These are phyloP conservation scores for Bisporella sp. DNA, from an alignment of 2,329 filamentous ascomycete genomes.

Conservation along the genomic window DNA sequence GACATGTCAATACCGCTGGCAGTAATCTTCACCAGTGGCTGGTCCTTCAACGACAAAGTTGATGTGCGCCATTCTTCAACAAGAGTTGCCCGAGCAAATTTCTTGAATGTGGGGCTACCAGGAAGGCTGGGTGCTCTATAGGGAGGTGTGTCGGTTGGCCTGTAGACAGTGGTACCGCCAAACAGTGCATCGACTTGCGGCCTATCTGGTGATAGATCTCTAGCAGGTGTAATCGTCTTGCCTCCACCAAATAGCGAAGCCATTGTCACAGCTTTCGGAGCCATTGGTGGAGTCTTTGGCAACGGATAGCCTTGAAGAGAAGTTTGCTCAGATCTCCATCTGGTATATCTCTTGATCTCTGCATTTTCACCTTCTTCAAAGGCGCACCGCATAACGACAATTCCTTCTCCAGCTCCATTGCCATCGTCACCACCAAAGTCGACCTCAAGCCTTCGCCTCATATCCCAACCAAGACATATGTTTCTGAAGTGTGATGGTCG, in stretches of 20 bases:
- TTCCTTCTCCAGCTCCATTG: conserved; percentile 66
- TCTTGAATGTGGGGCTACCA: conserved; percentile 12
- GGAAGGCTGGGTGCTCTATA: conserved; percentile 20
- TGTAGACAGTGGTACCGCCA: conserved; percentile 12
- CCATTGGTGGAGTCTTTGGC: conserved; percentile 23
- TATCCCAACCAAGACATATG: conserved; percentile 82
- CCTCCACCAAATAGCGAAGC: conserved; percentile 27
- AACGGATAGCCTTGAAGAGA: conserved; percentile 24
- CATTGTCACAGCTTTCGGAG: conserved; percentile 15
- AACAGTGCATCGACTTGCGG: conserved; percentile 18
- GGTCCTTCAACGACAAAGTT: conserved; percentile 52
- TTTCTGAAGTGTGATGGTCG: conserved; percentile 73
- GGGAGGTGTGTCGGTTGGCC: conserved; percentile 10
- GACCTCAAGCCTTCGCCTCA: conserved; percentile 76
- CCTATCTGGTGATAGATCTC: conserved; percentile 14
- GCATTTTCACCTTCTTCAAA: conserved; percentile 27
- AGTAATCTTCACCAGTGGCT: conserved; percentile 56
- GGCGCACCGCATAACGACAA: conserved; percentile 70
- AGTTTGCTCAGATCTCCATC: conserved; percentile 34
- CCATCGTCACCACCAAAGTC: conserved; percentile 82
- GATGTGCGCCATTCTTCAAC: conserved; percentile 63
- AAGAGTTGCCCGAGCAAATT: conserved; percentile 26
- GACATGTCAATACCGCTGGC: conserved; percentile 69
- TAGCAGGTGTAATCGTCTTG: conserved; percentile 17
- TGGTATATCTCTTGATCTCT: conserved; percentile 49